Evolutionary conservation across 805 yeast genomes (phyloP).

Genomic region (Sugiyamaella qingdaonensis): DNA sequence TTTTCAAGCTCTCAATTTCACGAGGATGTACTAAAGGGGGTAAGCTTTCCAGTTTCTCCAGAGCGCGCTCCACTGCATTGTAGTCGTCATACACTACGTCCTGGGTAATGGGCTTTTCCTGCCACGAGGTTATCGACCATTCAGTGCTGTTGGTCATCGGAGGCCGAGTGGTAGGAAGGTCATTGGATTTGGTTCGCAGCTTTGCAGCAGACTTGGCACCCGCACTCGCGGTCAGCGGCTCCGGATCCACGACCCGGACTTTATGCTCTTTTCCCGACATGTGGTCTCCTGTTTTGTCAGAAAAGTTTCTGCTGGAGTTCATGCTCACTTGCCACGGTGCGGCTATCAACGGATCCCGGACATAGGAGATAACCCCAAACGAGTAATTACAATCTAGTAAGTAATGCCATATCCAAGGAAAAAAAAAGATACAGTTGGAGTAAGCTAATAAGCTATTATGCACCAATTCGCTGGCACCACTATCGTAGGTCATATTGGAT

Average conservation of each 20-base stretch:
- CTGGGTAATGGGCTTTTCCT: conserved; percentile 39
- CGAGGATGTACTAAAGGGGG: conserved; percentile 41
- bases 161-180: conserved; percentile 13
- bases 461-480: too few species aligned
- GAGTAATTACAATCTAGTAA: not conserved
- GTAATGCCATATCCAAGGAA: not conserved
- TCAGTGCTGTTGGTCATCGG: conserved; percentile 8
- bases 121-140: conserved; percentile 43
- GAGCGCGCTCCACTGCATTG: conserved; percentile 35
- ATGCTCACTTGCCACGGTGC: not conserved
- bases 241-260: conserved; percentile 32
- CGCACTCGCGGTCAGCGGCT: conserved; percentile 33
- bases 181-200: conserved; percentile 35
- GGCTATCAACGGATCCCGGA: not conserved
- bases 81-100: conserved; percentile 41
- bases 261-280: conserved; percentile 20
- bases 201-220: conserved; percentile 37
- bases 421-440: too few species aligned
- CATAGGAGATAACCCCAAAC: not conserved
- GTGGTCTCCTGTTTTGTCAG: not conserved
- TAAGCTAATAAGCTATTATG: too few species aligned
- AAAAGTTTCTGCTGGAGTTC: not conserved
- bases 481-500: too few species aligned
- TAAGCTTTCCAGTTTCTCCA: conserved; percentile 38
- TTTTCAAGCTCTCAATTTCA: conserved; percentile 35